These are phyloP conservation scores for Pichia californica DNA, from an alignment of 805 yeast species.

Conservation along the genomic window DNA sequence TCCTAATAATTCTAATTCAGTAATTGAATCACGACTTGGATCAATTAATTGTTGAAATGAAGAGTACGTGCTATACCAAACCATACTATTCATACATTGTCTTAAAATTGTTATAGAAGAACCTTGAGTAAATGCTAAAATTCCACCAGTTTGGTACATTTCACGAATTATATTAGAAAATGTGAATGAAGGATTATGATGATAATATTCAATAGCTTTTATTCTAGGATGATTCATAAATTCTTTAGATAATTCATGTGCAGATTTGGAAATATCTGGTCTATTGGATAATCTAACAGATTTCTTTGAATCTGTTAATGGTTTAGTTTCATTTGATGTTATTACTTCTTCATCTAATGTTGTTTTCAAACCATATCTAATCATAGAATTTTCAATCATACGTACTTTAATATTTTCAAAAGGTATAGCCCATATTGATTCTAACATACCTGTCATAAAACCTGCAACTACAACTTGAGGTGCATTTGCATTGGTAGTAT, in stretches of 20 bases:
- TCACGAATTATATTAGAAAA: conserved; percentile 50
- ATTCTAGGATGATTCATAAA: conserved; percentile 6
- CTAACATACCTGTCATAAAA: conserved; percentile 71
- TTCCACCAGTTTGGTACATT: conserved; percentile 67
- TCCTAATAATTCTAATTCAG: conserved; percentile 29
- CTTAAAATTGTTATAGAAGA: conserved; percentile 74
- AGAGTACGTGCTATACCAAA: conserved; percentile 79
- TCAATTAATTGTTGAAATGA: conserved; percentile 64
- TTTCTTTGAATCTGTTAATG: conserved; percentile 7
- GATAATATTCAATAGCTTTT: conserved; percentile 31
- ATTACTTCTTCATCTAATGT: conserved; percentile 13
- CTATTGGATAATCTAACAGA: conserved; percentile 7
- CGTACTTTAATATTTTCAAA: conserved; percentile 81
- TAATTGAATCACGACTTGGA: conserved; percentile 43
- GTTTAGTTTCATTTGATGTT: neutral
- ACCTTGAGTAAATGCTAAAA: conserved; percentile 77
- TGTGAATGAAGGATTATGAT: conserved; percentile 48
- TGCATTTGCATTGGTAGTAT: conserved; percentile 47
- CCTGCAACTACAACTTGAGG: conserved; percentile 84
- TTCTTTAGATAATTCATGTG: neutral
- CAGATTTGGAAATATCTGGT: conserved; percentile 4
- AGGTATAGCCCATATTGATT: conserved; percentile 80
- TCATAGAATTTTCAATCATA: conserved; percentile 64
- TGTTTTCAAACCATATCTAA: conserved; percentile 22
- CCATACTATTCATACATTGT: conserved; percentile 72